These are phyloP conservation scores for Lasiodiplodia citricola DNA, from an alignment of 2,329 filamentous ascomycete species.

Conservation along the genomic window DNA sequence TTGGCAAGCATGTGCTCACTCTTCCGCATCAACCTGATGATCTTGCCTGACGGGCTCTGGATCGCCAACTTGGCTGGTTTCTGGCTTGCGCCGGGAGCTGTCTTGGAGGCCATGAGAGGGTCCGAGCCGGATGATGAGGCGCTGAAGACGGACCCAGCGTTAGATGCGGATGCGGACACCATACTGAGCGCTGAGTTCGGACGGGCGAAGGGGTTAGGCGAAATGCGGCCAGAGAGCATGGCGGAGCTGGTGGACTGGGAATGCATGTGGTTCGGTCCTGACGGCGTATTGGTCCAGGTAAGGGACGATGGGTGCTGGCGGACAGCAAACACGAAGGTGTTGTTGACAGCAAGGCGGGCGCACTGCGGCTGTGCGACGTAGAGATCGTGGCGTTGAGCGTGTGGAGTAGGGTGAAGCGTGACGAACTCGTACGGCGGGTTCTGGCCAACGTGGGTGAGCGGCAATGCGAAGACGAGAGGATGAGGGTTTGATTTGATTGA, in stretches of 20 bases:
- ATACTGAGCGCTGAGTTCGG: slow-evolving; percentile 66
- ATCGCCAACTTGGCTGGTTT: slow-evolving; percentile 97
- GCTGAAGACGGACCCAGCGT: slow-evolving; percentile 56
- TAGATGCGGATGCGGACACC: slow-evolving; percentile 59
- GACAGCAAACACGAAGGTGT: slow-evolving; percentile 96
- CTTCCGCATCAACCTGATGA: slow-evolving; percentile 84
- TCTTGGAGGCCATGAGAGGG: slow-evolving; percentile 31
- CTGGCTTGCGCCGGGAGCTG: slow-evolving; percentile 55
- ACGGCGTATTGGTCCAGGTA: slow-evolving; percentile 40
- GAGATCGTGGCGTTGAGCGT: slow-evolving; percentile 95
- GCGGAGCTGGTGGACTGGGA: slow-evolving; percentile 36
- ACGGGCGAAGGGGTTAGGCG: slow-evolving; percentile 59
- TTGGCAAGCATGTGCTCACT: slow-evolving; percentile 65
- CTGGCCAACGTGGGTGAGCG: slow-evolving; percentile 85
- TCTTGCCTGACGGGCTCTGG: slow-evolving; percentile 92
- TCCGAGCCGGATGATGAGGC: slow-evolving; percentile 42
- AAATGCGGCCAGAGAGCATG: slow-evolving; percentile 51
- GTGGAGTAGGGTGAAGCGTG: slow-evolving; percentile 90
- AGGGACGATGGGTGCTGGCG: slow-evolving; percentile 83
- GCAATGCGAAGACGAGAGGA: slow-evolving; percentile 85
- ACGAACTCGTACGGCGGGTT: slow-evolving; percentile 96
- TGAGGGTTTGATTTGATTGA: slow-evolving; percentile 96
- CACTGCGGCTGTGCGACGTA: slow-evolving; percentile 98
- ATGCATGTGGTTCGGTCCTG: slow-evolving; percentile 35
- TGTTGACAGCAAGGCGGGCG: slow-evolving; percentile 84